phyloP scores from a whole-genome alignment of 192 early-diverging fungal genomes.

The Coemansia sp. region DNA sequence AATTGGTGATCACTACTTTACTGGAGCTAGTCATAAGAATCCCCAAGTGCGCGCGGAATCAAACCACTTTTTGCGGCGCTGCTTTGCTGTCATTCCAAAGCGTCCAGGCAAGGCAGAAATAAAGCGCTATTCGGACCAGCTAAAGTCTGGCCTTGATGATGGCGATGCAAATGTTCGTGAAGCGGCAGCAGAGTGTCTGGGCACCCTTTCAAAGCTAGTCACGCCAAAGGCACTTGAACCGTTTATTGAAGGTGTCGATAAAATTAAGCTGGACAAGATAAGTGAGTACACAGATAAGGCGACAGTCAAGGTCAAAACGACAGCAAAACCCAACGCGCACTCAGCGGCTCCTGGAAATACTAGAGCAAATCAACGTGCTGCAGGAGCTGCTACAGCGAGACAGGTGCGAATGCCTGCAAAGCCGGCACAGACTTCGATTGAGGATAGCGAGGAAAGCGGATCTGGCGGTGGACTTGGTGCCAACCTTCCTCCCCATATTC shows the following conservation, averaged over 20 bases:
- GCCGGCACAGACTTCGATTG: conserved; percentile 7
- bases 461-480: conserved; percentile 28
- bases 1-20: conserved; percentile 75
- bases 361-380: conserved; percentile 25
- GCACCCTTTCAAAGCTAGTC: conserved; percentile 85
- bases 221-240: conserved; percentile 73
- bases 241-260: conserved; percentile 82
- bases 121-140: conserved; percentile 74
- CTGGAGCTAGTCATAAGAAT: conserved; percentile 82
- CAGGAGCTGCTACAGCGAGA: conserved; percentile 4
- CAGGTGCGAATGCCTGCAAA: not conserved
- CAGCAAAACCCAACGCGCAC: conserved; percentile 43
- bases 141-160: conserved; percentile 82
- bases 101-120: conserved; percentile 77
- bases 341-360: conserved; percentile 20
- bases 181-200: conserved; percentile 79
- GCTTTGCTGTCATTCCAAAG: conserved; percentile 69
- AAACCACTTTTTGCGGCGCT: conserved; percentile 71
- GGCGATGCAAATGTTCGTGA: conserved; percentile 81
- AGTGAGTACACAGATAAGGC: conserved; percentile 88
- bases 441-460: not conserved
- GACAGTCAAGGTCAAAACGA: conserved; percentile 70
- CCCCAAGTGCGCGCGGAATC: conserved; percentile 84
- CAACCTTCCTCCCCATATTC: conserved; percentile 51
- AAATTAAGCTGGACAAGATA: conserved; percentile 84